Percentiles rank a stretch among this genome's conserved stretches.
Conservation (phyloP, 2,329 filamentous ascomycete species). For the Didymella segeticola region DNA sequence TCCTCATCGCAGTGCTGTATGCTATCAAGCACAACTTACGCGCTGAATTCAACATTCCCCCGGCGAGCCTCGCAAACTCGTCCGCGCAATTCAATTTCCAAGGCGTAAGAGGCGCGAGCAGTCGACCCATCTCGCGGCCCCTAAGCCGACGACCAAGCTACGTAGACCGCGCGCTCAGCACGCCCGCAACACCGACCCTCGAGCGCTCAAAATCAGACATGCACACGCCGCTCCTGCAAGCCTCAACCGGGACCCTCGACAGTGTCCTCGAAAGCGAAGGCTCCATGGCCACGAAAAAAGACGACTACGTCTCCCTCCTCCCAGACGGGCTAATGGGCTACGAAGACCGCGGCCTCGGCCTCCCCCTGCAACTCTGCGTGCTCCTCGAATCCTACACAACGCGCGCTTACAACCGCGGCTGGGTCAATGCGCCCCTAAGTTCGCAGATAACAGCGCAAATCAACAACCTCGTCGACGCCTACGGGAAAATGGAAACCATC, state of each 20-base stretch:
- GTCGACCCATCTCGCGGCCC: slow-evolving; percentile 18
- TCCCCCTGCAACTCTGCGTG: slow-evolving; percentile 67
- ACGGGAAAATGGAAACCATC: slow-evolving; percentile 70
- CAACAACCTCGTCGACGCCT: slow-evolving; percentile 63
- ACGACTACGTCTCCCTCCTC: slow-evolving; percentile 60
- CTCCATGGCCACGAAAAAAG: slow-evolving; percentile 43
- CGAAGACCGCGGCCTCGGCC: slow-evolving; percentile 65
- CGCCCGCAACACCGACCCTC: slow-evolving; percentile 13
- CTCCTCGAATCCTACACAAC: slow-evolving; percentile 68
- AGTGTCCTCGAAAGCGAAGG: slow-evolving; percentile 35
- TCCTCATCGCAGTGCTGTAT: slow-evolving; percentile 67
- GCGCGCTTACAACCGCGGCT: slow-evolving; percentile 61
- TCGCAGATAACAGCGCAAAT: slow-evolving; percentile 65
- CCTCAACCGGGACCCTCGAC: slow-evolving; percentile 26
- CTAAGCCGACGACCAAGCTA: slow-evolving; percentile 36
- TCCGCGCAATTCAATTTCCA: slow-evolving; percentile 19
- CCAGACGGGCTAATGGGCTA: slow-evolving; percentile 58
- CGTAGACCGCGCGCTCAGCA: slow-evolving; percentile 23
- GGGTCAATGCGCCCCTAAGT: slow-evolving; percentile 67
- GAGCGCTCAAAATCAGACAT: slow-evolving; percentile 1
- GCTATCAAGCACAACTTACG: slow-evolving; percentile 70
- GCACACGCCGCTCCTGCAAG: slow-evolving; percentile 29
- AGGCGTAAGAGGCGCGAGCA: slow-evolving; percentile 20
- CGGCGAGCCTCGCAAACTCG: slow-evolving; percentile 33
- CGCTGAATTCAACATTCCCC: slow-evolving; percentile 63